phyloP scores from a whole-genome alignment of 306 rosid species.

The Glycine latifolia region DNA sequence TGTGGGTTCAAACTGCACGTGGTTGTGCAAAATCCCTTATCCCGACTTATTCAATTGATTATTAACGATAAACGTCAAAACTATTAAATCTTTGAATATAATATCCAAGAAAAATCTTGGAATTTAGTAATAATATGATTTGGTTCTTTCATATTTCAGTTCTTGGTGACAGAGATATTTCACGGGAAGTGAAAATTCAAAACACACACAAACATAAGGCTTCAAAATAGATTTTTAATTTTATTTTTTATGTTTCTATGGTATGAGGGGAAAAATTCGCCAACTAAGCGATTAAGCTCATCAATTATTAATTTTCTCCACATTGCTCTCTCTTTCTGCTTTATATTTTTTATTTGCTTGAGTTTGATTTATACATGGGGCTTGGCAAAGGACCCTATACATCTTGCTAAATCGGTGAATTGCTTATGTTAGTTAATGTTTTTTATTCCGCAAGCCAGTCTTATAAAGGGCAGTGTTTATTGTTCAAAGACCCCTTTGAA shows the following conservation, averaged over 20 bases:
- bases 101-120: background rate
- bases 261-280: background rate
- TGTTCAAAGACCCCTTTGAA: background rate
- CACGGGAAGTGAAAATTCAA: background rate
- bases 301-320: background rate
- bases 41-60: no score
- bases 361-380: background rate
- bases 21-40: background rate
- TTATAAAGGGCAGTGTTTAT: background rate
- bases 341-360: background rate
- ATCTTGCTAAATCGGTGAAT: background rate
- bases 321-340: background rate
- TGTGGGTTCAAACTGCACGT: constrained; percentile 46
- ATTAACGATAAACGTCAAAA: background rate
- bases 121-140: background rate
- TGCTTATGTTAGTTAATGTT: background rate
- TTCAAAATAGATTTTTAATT: no score
- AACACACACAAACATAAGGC: background rate
- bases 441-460: no score
- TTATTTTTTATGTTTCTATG: background rate
- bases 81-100: background rate
- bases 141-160: background rate
- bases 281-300: background rate
- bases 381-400: background rate
- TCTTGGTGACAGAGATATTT: background rate